Conservation (phyloP, 176 grass and related monocot species). For the Canna indica region DNA sequence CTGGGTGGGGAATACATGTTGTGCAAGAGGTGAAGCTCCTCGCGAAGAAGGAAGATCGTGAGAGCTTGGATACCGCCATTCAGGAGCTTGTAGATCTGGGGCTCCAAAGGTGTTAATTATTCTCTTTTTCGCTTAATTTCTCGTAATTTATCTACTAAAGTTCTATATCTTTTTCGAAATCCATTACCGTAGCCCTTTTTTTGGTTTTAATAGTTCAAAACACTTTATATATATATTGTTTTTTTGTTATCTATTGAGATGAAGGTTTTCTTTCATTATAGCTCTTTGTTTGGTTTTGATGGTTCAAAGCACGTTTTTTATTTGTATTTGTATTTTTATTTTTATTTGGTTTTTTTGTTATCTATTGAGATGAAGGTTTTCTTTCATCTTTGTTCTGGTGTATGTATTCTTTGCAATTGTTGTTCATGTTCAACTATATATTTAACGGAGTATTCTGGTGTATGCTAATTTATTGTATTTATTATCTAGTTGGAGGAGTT, state of each 20-base stretch:
- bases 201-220: not conserved
- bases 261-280: no score
- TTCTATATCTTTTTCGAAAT: not conserved
- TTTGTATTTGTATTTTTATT: not conserved
- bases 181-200: not conserved
- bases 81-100: conserved; percentile 69
- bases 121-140: not conserved
- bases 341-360: no score
- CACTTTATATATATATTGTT: not conserved
- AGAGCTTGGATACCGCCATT: conserved; percentile 45
- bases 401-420: no score
- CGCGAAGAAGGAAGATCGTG: conserved; percentile 47
- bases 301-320: not conserved
- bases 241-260: no score
- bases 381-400: no score
- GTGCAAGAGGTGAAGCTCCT: conserved; percentile 95
- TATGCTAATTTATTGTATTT: no score
- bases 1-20: conserved; percentile 86
- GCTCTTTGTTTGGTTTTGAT: no score
- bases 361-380: no score
- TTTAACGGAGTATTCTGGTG: no score
- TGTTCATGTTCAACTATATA: no score
- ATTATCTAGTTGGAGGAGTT: no score
- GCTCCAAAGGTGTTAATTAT: conserved; percentile 53
- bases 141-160: not conserved